Percentiles rank a stretch among this genome's conserved stretches.
Conservation (phyloP, 495 filamentous ascomycete species). For the Aspergillus egyptiacus region DNA sequence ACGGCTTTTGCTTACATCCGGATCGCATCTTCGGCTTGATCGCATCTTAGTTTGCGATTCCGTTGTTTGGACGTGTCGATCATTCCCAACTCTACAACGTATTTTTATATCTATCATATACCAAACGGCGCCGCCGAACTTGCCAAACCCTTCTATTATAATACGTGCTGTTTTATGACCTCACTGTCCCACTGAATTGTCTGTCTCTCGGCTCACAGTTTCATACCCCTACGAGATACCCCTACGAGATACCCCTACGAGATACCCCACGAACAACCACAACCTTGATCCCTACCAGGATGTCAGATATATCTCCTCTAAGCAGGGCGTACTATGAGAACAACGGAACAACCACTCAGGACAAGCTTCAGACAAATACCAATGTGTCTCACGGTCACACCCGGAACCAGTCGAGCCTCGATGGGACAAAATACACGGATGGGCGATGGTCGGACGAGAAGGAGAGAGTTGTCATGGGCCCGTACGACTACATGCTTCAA, state of each 20-base stretch:
- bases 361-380: slow-evolving; percentile 37
- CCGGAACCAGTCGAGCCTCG: slow-evolving; percentile 42
- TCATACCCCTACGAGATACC: slow-evolving; percentile 70
- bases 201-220: no score
- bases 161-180: no score
- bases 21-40: slow-evolving; percentile 29
- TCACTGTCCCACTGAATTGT: no score
- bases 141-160: no score
- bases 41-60: no score
- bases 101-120: no score
- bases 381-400: slow-evolving; percentile 23
- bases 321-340: slow-evolving; percentile 37
- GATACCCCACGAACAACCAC: no score
- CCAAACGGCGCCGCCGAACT: no score
- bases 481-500: slow-evolving; percentile 79
- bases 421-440: slow-evolving; percentile 47
- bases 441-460: slow-evolving; percentile 63
- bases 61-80: no score
- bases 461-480: slow-evolving; percentile 73
- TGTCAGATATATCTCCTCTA: slow-evolving; percentile 22
- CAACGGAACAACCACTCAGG: slow-evolving; percentile 36
- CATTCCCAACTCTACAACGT: no score
- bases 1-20: not conserved
- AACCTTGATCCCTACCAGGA: slow-evolving; percentile 49
- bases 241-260: slow-evolving; percentile 50